Percentiles rank a stretch among this genome's conserved stretches.
phyloP scores from a whole-genome alignment of 164 flowering plant genomes.

The Aristolochia contorta region DNA sequence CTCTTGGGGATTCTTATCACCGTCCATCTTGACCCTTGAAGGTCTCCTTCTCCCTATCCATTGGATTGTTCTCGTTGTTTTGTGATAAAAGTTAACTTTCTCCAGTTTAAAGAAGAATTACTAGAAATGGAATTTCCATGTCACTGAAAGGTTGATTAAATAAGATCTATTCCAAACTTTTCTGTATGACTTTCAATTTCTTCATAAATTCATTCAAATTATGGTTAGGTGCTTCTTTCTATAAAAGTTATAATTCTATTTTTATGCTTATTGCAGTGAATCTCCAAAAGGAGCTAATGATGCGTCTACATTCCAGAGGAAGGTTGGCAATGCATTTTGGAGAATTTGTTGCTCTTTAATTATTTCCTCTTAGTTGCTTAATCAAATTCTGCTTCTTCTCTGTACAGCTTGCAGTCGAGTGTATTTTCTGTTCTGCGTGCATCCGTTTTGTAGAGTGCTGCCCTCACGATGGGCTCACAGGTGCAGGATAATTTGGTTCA shows the following conservation, averaged over 20 bases:
- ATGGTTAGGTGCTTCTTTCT: not conserved
- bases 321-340: conserved; percentile 34
- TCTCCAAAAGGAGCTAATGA: conserved; percentile 97
- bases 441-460: conserved; percentile 98
- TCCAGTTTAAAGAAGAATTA: no score
- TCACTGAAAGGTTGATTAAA: no score
- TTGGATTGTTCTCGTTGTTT: no score
- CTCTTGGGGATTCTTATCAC: no score
- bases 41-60: no score
- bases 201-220: not conserved
- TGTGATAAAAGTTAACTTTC: no score
- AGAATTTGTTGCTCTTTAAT: not conserved
- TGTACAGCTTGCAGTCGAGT: conserved; percentile 93
- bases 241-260: not conserved
- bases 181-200: no score
- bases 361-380: not conserved
- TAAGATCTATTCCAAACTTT: no score
- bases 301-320: conserved; percentile 93
- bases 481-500: conserved; percentile 21
- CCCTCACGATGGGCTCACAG: conserved; percentile 97
- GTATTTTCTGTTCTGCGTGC: conserved; percentile 98
- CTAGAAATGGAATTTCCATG: no score
- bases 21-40: no score
- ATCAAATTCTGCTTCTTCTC: not conserved
- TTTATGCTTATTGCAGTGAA: conserved; percentile 46